phyloP scores from a whole-genome alignment of 106 monocot species.

The Phalaenopsis aphrodite region DNA sequence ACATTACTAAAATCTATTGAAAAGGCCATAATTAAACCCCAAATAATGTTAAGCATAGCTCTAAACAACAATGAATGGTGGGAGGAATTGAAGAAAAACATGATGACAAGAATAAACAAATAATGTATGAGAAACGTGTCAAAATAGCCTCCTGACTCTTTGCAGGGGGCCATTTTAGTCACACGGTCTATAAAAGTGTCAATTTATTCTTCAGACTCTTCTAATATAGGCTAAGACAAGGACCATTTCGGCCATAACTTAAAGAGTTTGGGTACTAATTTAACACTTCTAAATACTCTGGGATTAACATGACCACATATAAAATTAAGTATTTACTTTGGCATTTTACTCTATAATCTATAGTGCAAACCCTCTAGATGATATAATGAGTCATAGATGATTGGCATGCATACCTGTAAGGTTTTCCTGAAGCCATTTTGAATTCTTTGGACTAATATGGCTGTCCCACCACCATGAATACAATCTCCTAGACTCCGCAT shows the following conservation, averaged over 20 bases:
- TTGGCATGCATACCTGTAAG: slow-evolving; percentile 48
- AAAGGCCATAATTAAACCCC: background rate
- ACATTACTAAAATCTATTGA: background rate
- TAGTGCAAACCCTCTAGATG: background rate
- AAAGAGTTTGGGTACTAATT: too few species aligned
- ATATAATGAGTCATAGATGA: background rate
- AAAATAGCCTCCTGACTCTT: too few species aligned
- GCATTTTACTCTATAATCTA: too few species aligned
- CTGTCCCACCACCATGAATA: slow-evolving; percentile 99
- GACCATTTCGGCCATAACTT: too few species aligned
- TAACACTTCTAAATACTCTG: too few species aligned
- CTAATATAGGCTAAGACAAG: too few species aligned
- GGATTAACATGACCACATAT: too few species aligned
- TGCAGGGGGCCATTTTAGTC: too few species aligned
- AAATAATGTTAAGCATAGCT: background rate
- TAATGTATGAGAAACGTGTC: background rate
- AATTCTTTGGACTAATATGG: slow-evolving; percentile 87
- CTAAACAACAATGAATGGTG: background rate
- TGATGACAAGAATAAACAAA: background rate
- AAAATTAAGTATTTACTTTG: too few species aligned
- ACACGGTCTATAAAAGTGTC: too few species aligned
- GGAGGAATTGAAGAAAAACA: background rate
- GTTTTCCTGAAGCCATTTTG: slow-evolving; percentile 98
- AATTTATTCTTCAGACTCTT: too few species aligned
- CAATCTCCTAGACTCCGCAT: slow-evolving; percentile 44